Evolutionary conservation across 495 filamentous ascomycete genomes (phyloP), one percentile per base, ranked within the genome.

Genomic region (Eremomyces bilateralis): DNA sequence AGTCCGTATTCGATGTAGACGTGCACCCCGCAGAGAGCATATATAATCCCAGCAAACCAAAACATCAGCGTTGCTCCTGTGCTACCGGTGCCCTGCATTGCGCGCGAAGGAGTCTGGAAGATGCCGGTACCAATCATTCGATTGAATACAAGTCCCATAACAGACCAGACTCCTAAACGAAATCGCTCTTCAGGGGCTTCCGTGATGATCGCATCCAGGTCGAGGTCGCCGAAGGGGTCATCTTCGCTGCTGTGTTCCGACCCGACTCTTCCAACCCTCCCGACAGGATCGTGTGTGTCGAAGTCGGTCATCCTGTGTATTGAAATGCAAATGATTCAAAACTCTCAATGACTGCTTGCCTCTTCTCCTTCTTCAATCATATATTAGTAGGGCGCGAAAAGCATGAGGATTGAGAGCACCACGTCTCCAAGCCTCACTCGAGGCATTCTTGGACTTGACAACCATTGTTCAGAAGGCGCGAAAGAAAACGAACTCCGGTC

Each of bases 121-220:
- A 44, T 41, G 3, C 42, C 42, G 29, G 32, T 44, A 46, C 48
- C 52, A 12, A 55, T 55, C 20, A 48, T 44, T 1, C 45, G 41
- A 35, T 55, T 49, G 30, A 53, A 36, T 19, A 55, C 32, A 15
- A 55, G 33, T 13, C 40, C 47, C 15, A 39, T 39, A 5, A 51
- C 45, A 19, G 37, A 40, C 34, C 42, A 46, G 19, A 33, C 40
- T 18, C 45, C 42, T 3, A 53, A 35, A 4, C 41, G 42, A 20
- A 48, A 53, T 17, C 35, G 35, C 31, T 44, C 31, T 15, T 44
- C 42, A 2, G 50, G 50, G 2, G 50, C 45, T 4, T 44, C 33
- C 4, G 42, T 53, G 25, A 48, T 31, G 31, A 53, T 46, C 3
- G 40, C 40, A 35, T 46, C 37, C 16, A 34, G 33, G 29, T 39